Base-by-base conservation (phyloP, 305 asterid species). In the Fraxinus angustifolia region DNA sequence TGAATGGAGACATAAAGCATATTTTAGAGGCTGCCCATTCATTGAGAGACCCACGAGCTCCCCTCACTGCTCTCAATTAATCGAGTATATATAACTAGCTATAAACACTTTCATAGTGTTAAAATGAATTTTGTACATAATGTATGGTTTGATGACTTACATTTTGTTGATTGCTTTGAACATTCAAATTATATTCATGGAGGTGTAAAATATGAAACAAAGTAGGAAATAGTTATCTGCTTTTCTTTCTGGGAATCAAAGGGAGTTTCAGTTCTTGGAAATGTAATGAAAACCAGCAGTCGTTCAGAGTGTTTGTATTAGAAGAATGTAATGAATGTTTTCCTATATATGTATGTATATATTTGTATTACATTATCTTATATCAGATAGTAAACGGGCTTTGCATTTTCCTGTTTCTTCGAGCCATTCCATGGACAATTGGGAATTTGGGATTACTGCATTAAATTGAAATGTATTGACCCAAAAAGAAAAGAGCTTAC, bases 1-100 rank as follows among this genome's bases (percentile, higher is more conserved):
- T 92, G 83, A 94, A 96, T 38, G 98, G 98, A 83, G 98, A 92
- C 81, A 75, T 85, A 53, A 94, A 91, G 88, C 94, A 93, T 76
- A 80, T 85, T 78, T 85, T 83, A 76, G 98, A 92, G 60, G 92
- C 90, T 8, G 91, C 92, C 19, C 80, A 88, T 74, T 90, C 94
- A 16, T 75, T 91, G 88, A 90, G 92, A 84, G 97, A 93, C 85
- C 84, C 98, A n/a, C 90, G 99, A 82, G 80, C 84, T 84, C 99
- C 99, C 77, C 98, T 93, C 79, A 93, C 93, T 76, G 91, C 99
- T 65, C 87, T 95, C 83, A 94, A 94, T 79, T 93, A 45, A 82
- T 75, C 62, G 65, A 62, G 8, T 67, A 16, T n/a, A 53, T 53
- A 53, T n/a, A 53, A 48, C 56, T 5, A 40, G 48, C 56, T 45